These are phyloP conservation scores for Xanthoconium separans DNA, from an alignment of 1,284 basidiomycete genomes.

Conservation along the genomic window DNA sequence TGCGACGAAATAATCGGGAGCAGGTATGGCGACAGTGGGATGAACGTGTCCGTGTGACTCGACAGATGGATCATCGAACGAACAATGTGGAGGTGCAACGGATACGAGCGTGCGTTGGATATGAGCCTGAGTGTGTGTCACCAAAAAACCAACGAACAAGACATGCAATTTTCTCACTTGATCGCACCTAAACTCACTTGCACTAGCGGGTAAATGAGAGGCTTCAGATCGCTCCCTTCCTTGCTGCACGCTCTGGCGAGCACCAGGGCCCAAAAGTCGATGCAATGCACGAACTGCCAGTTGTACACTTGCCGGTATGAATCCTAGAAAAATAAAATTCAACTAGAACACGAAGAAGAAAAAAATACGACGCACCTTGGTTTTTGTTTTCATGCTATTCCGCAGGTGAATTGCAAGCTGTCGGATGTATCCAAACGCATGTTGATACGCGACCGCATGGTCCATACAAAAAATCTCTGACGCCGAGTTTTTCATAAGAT, in stretches of 20 bases:
- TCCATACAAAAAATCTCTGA: conserved; percentile 87
- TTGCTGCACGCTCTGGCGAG: conserved; percentile 78
- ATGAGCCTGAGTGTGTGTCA: conserved; percentile 60
- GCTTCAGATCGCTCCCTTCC: conserved; percentile 78
- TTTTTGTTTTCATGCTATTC: conserved; percentile 87
- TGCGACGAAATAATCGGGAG: conserved; percentile 85
- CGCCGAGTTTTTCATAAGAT: conserved; percentile 97
- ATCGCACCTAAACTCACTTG: conserved; percentile 94
- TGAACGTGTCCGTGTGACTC: conserved; percentile 81
- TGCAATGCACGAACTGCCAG: conserved; percentile 96
- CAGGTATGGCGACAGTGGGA: conserved; percentile 86
- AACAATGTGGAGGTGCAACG: conserved; percentile 75
- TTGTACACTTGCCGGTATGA: conserved; percentile 94
- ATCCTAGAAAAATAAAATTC: conserved; percentile 50
- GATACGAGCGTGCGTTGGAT: conserved; percentile 78
- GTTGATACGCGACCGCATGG: conserved; percentile 81
- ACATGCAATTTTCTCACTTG: conserved; percentile 55
- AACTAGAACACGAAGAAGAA: conserved; percentile 17
- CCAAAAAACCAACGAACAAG: not conserved
- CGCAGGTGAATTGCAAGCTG: conserved; percentile 94
- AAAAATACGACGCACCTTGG: conserved; percentile 53
- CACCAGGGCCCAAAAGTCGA: conserved; percentile 96
- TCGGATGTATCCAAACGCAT: conserved; percentile 95
- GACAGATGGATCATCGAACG: conserved; percentile 73
- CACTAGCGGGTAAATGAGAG: conserved; percentile 92